Percentiles rank a stretch among this genome's conserved stretches.
These are phyloP conservation scores for Oryza officinalis DNA, from an alignment of 176 grass and related monocot species.

Conservation along the genomic window DNA sequence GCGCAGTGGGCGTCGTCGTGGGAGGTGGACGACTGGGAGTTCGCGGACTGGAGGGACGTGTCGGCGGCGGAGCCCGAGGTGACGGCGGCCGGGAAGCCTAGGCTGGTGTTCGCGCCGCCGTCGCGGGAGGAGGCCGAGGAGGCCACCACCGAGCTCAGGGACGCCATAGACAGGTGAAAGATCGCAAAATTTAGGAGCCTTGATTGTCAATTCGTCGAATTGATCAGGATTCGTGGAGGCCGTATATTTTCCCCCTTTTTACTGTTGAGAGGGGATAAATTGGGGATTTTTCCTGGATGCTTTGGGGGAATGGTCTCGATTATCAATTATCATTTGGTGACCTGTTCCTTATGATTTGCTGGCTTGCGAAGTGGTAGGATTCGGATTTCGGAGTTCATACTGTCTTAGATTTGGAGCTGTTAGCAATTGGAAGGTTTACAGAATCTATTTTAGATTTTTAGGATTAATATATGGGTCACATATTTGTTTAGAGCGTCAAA, in stretches of 20 bases:
- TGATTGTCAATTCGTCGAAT: not conserved
- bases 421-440: not conserved
- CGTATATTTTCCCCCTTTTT: not conserved
- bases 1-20: conserved; percentile 51
- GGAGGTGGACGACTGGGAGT: conserved; percentile 82
- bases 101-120: conserved; percentile 73
- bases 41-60: conserved; percentile 56
- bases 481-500: not conserved
- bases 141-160: conserved; percentile 67
- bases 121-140: conserved; percentile 74
- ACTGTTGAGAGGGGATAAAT: not conserved
- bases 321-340: not conserved
- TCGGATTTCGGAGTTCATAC: not conserved
- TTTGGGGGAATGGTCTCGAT: not conserved
- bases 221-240: not conserved
- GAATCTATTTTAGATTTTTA: not conserved
- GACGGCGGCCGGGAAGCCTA: conserved; percentile 40
- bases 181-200: not conserved
- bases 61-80: conserved; percentile 28
- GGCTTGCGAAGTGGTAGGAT: not conserved
- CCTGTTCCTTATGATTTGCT: conserved; percentile 4
- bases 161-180: conserved; percentile 65
- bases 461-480: not conserved
- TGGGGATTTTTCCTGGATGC: not conserved
- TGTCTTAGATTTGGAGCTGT: not conserved